phyloP scores from a whole-genome alignment of 495 filamentous ascomycete species.

The Neurospora pannonica region DNA sequence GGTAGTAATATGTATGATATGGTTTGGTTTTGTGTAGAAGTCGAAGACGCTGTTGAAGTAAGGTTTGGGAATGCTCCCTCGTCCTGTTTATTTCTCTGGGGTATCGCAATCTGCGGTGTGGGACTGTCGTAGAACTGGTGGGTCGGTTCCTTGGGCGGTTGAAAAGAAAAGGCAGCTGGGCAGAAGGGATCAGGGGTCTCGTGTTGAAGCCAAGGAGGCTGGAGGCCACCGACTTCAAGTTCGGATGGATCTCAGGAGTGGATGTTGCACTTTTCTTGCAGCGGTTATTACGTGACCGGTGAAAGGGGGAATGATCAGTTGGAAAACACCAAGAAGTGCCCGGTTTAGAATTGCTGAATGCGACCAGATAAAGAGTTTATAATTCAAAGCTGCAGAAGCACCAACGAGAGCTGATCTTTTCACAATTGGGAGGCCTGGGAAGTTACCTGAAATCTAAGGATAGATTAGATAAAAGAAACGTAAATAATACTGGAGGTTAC shows the following conservation, averaged over 20 bases:
- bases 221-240: neutral
- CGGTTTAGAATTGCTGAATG: neutral
- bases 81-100: neutral
- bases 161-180: neutral
- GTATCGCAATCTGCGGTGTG: neutral
- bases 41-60: neutral
- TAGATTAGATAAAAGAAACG: neutral
- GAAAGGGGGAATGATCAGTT: neutral
- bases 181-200: neutral
- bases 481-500: neutral
- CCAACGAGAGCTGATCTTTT: neutral
- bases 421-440: neutral
- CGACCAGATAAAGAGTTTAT: neutral
- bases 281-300: neutral
- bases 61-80: neutral
- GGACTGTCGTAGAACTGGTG: neutral
- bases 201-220: neutral
- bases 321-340: neutral
- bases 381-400: neutral
- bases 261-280: neutral
- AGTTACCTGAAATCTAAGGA: neutral
- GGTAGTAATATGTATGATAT: too few species aligned
- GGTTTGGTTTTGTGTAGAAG: neutral
- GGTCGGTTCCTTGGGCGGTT: neutral
- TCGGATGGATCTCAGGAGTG: neutral